Evolutionary conservation across 2,329 filamentous ascomycete species (phyloP).

Genomic region (Tolypocladium album): DNA sequence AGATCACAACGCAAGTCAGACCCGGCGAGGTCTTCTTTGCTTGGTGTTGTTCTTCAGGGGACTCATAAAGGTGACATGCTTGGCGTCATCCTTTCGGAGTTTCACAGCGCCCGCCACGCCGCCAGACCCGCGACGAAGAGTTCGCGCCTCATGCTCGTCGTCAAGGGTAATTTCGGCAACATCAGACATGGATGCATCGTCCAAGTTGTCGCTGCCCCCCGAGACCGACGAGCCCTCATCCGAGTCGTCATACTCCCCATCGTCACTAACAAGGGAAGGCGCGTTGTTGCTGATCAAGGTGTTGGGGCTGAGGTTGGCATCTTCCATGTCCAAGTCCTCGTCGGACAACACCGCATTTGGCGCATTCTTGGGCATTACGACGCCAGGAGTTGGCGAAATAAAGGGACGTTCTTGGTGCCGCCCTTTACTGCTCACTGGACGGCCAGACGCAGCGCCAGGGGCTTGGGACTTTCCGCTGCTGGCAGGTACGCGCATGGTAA

Average conservation of each 20-base stretch:
- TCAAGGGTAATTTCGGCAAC: constrained; percentile 52
- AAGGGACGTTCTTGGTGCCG: constrained; percentile 27
- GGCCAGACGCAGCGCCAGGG: constrained; percentile 25
- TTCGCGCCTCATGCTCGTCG: constrained; percentile 39
- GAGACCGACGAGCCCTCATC: constrained; percentile 52
- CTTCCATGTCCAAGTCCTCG: constrained; percentile 42
- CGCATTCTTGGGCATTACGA: constrained; percentile 9
- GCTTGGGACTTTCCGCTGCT: constrained; percentile 44
- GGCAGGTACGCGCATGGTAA: constrained; percentile 47
- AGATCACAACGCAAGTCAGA: constrained; percentile 4
- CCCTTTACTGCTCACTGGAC: constrained; percentile 49
- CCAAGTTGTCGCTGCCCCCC: constrained; percentile 44
- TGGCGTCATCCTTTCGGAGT: constrained; percentile 42
- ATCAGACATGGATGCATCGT: constrained; percentile 49
- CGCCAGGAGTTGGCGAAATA: constrained; percentile 20
- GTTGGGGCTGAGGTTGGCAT: constrained; percentile 56
- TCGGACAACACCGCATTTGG: constrained; percentile 18
- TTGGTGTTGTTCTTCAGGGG: constrained; percentile 32
- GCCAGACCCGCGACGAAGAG: constrained; percentile 32
- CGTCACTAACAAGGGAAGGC: constrained; percentile 70
- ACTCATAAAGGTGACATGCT: constrained; percentile 45
- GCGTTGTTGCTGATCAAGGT: constrained; percentile 65
- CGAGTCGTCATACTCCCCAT: constrained; percentile 67
- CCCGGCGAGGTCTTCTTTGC: constrained; percentile 18
- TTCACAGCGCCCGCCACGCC: constrained; percentile 33